Base-by-base conservation (phyloP, 129 eudicot genomes). In the Glebionis coronaria region DNA sequence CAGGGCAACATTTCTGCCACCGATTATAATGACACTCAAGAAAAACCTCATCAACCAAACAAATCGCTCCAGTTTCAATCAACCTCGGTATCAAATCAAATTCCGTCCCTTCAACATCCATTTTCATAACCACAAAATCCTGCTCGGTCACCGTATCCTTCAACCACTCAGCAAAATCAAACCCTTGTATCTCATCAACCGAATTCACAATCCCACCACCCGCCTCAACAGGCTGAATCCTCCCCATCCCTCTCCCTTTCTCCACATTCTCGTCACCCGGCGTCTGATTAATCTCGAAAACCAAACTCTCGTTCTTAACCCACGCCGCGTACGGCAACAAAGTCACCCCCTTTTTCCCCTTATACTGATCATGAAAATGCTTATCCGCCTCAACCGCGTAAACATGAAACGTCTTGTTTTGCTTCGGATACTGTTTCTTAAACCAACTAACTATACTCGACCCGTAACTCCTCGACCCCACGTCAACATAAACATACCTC, bases 61-160 rank as follows among this genome's bases (percentile, higher is more conserved):
- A 92, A 66, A 88, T 92, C 0, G 96, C 95, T 15, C 96, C 96
- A 0, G 98, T 88, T 73, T 92, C 81, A 65, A 92, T 66, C 79
- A 92, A 81, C 85, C 89, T 80, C 1, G 96, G 96, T 7, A 92
- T 88, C 82, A 92, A 76, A 62, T 88, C 87, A 44, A 92, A 92
- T 70, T 92, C 98, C 6, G 98, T 86, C 78, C 96, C 98, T 84
- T 93, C 98, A 35, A 93, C 87, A 73, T 93, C 98, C 98, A 93
- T 93, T 82, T 93, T 93, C 95, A 93, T 82, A 74, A 93, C 98
- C 58, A 93, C 98, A 59, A 80, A 93, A 67, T 93, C 98, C 56
- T 70, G 81, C 81, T 93, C 82, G 0, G 84, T 40, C 38, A 86
- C 95, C 0, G 87, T 79, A 12, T 47, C 72, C 81, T 80, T 88